phyloP scores from a whole-genome alignment of 2,329 filamentous ascomycete species.

The Colletotrichum paranaense region DNA sequence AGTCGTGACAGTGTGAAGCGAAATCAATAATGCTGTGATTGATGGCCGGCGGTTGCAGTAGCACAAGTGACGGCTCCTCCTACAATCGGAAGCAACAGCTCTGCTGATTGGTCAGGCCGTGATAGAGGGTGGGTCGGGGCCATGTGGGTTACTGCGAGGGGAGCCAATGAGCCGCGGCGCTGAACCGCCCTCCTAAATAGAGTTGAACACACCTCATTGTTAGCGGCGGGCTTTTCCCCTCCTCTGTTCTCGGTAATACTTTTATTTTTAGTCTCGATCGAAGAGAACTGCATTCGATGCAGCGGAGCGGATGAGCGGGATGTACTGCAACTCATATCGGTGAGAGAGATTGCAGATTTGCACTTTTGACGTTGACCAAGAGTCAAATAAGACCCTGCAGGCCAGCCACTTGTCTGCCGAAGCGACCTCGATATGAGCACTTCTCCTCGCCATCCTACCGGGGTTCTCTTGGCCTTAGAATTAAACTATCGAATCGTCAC shows the following conservation, averaged over 20 bases:
- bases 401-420: conserved; percentile 9
- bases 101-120: conserved; percentile 21
- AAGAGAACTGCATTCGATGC: conserved; percentile 13
- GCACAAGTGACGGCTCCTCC: conserved; percentile 25
- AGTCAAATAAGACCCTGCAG: conserved; percentile 11
- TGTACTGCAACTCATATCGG: conserved; percentile 8
- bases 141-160: conserved; percentile 10
- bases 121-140: neutral
- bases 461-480: conserved; percentile 2
- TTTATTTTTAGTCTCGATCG: conserved; percentile 34
- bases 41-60: conserved; percentile 33
- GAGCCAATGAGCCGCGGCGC: conserved; percentile 22
- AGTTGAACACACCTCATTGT: conserved; percentile 23
- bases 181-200: conserved; percentile 34
- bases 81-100: conserved; percentile 5
- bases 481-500: conserved; percentile 13
- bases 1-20: neutral
- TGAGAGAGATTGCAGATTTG: neutral
- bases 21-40: conserved; percentile 22
- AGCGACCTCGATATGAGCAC: neutral
- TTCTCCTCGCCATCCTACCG: neutral
- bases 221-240: neutral
- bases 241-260: neutral
- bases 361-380: neutral
- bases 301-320: conserved; percentile 14